These are phyloP conservation scores for Wickerhamomyces chambardii DNA, from an alignment of 805 yeast species.

Conservation along the genomic window DNA sequence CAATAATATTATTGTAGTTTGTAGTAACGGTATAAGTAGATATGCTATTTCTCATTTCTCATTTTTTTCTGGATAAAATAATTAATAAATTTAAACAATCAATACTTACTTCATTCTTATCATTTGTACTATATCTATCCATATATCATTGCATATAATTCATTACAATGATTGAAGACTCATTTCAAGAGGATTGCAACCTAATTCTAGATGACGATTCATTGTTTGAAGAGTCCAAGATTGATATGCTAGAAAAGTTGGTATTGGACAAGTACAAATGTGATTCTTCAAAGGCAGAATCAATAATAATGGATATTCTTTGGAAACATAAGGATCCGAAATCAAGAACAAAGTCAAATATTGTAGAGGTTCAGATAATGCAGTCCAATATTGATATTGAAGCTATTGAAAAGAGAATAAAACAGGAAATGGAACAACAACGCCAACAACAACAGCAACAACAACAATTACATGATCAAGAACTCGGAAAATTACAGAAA, in stretches of 20 bases:
- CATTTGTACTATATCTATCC: no score
- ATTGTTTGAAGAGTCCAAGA: slow-evolving; percentile 27
- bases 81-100: no score
- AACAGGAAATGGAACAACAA: slow-evolving; percentile 13
- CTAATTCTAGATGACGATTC: slow-evolving; percentile 20
- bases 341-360: slow-evolving; percentile 6
- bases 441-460: slow-evolving; percentile 9
- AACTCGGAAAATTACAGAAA: no score
- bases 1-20: no score
- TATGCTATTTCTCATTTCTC: no score
- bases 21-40: no score
- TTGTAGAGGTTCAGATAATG: slow-evolving; percentile 13
- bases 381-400: slow-evolving; percentile 14
- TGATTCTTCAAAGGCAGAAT: slow-evolving; percentile 19
- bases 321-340: slow-evolving; percentile 29
- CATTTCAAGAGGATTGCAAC: slow-evolving; percentile 20
- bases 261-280: slow-evolving; percentile 14
- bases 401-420: slow-evolving; percentile 16
- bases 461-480: neutral
- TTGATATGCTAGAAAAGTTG: slow-evolving; percentile 26
- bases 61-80: no score
- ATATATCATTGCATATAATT: no score
- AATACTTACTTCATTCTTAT: no score
- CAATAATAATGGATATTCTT: slow-evolving; percentile 28
- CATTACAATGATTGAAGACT: neutral